Conservation (phyloP, 805 yeast species). For the Cyberlindnera mrakii region DNA sequence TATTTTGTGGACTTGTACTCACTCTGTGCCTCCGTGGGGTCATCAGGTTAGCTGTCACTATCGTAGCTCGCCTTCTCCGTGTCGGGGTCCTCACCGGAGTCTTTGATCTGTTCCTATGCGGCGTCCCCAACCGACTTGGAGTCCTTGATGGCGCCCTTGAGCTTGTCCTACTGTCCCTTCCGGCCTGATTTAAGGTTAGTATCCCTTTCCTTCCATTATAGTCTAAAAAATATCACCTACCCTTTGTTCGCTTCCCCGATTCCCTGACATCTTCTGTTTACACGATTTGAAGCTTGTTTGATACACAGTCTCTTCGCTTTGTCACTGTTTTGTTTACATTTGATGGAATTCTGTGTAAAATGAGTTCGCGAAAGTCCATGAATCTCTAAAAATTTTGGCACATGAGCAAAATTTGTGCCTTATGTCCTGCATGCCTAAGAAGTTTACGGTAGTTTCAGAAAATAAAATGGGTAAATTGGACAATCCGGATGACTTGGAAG, state of each 20-base stretch:
- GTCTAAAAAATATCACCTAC: not conserved
- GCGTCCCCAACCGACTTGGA: conserved; percentile 8
- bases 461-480: conserved; percentile 5
- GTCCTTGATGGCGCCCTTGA: conserved; percentile 5
- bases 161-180: conserved; percentile 2
- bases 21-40: conserved; percentile 18
- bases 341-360: not conserved
- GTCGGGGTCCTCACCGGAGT: conserved; percentile 22
- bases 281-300: too few species aligned
- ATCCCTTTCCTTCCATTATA: not conserved
- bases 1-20: conserved; percentile 19
- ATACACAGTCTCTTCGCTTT: too few species aligned
- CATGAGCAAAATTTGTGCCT: too few species aligned
- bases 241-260: too few species aligned
- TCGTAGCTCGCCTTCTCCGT: conserved; percentile 19
- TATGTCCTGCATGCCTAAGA: too few species aligned
- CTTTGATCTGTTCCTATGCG: conserved; percentile 12
- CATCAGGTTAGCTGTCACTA: conserved; percentile 17
- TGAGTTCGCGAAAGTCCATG: conserved; percentile 2
- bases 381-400: not conserved
- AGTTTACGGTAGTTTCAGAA: not conserved
- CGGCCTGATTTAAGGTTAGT: not conserved
- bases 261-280: too few species aligned
- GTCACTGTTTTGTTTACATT: too few species aligned
- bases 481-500: conserved; percentile 64